These are phyloP conservation scores for Spatholobus suberectus DNA, from an alignment of 306 rosid species.

Conservation along the genomic window DNA sequence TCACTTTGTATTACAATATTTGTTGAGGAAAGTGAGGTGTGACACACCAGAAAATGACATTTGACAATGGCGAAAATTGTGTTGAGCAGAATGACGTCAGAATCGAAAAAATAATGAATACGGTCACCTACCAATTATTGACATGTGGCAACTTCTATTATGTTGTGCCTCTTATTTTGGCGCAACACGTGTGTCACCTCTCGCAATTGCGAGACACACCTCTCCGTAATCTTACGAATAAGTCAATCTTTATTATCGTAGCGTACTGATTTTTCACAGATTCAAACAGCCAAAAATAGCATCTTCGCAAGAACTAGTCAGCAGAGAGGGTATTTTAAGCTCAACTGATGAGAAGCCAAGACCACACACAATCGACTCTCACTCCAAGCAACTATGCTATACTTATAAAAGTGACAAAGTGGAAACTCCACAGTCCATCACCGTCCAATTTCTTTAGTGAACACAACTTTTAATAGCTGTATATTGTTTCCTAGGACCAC, in stretches of 20 bases:
- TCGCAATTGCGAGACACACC: too few relatives aligned
- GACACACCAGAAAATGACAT: too few relatives aligned
- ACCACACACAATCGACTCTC: not conserved
- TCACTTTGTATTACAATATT: too few relatives aligned
- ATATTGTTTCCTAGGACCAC: not conserved
- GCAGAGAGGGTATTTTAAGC: not conserved
- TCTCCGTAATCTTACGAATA: not conserved
- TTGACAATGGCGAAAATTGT: too few relatives aligned
- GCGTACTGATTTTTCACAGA: too few relatives aligned
- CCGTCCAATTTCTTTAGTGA: not conserved
- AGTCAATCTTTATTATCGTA: not conserved
- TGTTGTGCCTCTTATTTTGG: too few relatives aligned
- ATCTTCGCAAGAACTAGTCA: not conserved
- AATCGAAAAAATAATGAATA: too few relatives aligned
- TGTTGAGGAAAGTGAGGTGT: too few relatives aligned
- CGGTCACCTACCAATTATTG: too few relatives aligned
- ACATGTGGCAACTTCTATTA: too few relatives aligned
- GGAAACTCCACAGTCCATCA: not conserved
- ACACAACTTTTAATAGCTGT: not conserved
- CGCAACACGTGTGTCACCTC: too few relatives aligned
- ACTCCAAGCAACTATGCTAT: not conserved
- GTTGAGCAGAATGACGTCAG: too few relatives aligned
- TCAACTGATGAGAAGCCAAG: not conserved
- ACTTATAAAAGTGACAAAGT: not conserved
- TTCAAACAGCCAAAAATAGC: not conserved